A percentile compares a stretch with the other conserved stretches of the same genome.
Evolutionary conservation across 192 early-diverging fungal genomes (phyloP).

Genomic region (Jimgerdemannia lactiflua): DNA sequence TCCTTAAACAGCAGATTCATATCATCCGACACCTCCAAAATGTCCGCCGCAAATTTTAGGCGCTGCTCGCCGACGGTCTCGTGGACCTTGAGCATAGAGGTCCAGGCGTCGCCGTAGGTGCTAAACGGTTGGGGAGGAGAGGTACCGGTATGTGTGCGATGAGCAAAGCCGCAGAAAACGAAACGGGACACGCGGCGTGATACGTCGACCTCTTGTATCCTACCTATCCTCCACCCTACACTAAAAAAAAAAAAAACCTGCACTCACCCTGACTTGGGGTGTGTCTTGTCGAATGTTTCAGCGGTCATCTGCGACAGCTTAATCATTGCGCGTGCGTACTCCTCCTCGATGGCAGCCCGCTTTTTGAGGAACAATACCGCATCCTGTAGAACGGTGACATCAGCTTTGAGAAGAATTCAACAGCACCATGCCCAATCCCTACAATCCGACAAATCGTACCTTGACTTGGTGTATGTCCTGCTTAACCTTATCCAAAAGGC

Average conservation of each 20-base stretch:
- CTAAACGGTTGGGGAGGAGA: constrained; percentile 16
- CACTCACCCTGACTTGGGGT: constrained; percentile 52
- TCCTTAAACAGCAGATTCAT: constrained; percentile 69
- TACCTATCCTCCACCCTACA: not conserved
- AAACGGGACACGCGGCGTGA: no score
- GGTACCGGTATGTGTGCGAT: not conserved
- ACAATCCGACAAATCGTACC: constrained; percentile 32
- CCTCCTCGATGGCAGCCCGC: constrained; percentile 89
- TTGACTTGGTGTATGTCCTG: constrained; percentile 64
- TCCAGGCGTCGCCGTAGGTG: constrained; percentile 77
- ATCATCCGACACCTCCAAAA: constrained; percentile 80
- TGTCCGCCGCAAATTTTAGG: constrained; percentile 67
- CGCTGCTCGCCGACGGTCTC: constrained; percentile 79
- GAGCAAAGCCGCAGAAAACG: not conserved
- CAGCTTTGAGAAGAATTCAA: constrained; percentile 10
- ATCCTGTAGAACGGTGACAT: constrained; percentile 41
- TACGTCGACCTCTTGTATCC: no score
- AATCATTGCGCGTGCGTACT: constrained; percentile 79
- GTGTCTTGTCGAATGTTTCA: constrained; percentile 51
- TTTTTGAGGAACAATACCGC: constrained; percentile 77
- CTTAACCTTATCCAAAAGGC: constrained; percentile 68
- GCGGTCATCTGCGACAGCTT: constrained; percentile 68
- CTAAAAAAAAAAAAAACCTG: constrained; percentile 4
- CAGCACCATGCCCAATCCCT: not conserved
- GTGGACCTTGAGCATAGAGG: constrained; percentile 75